phyloP scores from a whole-genome alignment of 176 grass and related monocot genomes.

The Typha latifolia region DNA sequence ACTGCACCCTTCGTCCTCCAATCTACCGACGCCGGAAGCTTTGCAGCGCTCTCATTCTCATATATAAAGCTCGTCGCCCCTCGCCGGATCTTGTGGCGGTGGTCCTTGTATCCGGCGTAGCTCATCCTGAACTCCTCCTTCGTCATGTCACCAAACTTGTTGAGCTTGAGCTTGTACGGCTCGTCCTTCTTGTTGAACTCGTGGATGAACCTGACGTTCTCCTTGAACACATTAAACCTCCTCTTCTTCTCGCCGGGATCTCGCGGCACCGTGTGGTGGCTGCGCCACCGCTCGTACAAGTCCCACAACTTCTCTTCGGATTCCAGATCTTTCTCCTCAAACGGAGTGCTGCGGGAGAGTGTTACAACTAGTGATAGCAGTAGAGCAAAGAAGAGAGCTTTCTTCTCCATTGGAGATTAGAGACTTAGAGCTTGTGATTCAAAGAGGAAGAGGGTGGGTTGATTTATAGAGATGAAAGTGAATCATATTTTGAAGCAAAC shows the following conservation, averaged over 20 bases:
- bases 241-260: neutral
- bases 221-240: conserved; percentile 7
- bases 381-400: neutral
- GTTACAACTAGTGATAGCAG: neutral
- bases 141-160: conserved; percentile 18
- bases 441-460: neutral
- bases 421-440: neutral
- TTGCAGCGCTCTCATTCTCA: conserved; percentile 1
- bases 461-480: neutral
- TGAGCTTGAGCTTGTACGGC: conserved; percentile 3
- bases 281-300: conserved; percentile 16
- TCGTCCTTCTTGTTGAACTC: conserved; percentile 11
- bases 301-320: conserved; percentile 12
- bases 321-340: conserved; percentile 4
- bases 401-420: neutral
- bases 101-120: neutral
- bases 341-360: neutral
- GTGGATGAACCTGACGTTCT: conserved; percentile 9
- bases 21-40: neutral
- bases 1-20: neutral
- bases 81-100: neutral
- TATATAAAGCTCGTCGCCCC: conserved; percentile 1
- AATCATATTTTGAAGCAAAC: too few species aligned
- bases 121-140: conserved; percentile 8
- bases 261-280: neutral